Base-by-base conservation (phyloP, 805 yeast genomes). In the Wickerhamiella sergipiensis region DNA sequence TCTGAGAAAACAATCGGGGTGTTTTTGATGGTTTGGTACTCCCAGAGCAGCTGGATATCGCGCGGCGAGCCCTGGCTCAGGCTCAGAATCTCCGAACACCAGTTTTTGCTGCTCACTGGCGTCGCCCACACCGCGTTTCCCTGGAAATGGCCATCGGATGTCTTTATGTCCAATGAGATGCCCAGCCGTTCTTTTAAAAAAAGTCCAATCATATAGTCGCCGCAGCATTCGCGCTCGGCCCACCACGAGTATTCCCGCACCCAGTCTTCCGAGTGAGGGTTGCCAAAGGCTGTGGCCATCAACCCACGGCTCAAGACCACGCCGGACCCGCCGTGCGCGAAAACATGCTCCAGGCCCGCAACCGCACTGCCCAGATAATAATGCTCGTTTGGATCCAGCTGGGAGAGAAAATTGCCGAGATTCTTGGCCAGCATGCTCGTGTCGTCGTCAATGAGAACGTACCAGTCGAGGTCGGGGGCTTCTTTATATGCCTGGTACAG, bases 21-120 rank as follows among this genome's bases (percentile, higher is more conserved):
- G 7, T 33, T 46, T 45, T 56, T 57, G 42, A 54, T 42, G 6
- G 45, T 29, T 33, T 56, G 56, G 49, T 61, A 63, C 44, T 58
- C 61, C 49, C 55, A 57, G 6, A 61, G 52, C 12, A 54, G 45
- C 48, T 56, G 58, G 19, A 52, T 52, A n/a, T 59, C 61, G 6
- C 58, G 49, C 26, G 57, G 54, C 13, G 53, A 38, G 17, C 60
- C 55, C 24, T 50, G 52, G 44, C 57, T 59, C 43, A 60, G 48
- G 8, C 64, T 51, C n/a, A 51, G 56, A 12, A 63, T 51, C 23
- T 57, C 60, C 15, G 47, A 23, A 48, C 67, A 63, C 67, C 66
- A 63, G 47, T 58, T 57, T 17, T 48, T 45, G 22, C 54, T 51
- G 18, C 52, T 47, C 17, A 51, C 49, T 5, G 54, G 53, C 26